These are phyloP conservation scores for Gnaphalium uliginosum DNA, from an alignment of 129 eudicot genomes.

Conservation along the genomic window DNA sequence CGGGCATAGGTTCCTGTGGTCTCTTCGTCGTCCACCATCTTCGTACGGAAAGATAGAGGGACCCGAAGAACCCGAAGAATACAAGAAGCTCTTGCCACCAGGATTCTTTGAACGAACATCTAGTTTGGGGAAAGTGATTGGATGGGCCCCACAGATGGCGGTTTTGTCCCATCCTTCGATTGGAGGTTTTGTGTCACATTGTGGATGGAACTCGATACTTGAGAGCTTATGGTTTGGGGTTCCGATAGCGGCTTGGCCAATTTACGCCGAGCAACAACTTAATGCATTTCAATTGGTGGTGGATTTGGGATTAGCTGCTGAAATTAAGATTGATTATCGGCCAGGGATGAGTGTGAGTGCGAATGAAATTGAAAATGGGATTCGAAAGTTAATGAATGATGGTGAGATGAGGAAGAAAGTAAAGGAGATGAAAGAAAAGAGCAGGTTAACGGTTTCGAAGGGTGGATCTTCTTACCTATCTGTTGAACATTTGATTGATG, in stretches of 20 bases:
- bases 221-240: conserved; percentile 42
- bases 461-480: conserved; percentile 40
- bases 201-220: conserved; percentile 42
- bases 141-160: conserved; percentile 49
- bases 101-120: conserved; percentile 33
- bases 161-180: conserved; percentile 30
- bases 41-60: neutral
- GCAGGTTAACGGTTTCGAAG: conserved; percentile 25
- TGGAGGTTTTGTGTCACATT: conserved; percentile 46
- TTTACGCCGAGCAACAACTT: conserved; percentile 42
- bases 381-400: conserved; percentile 19
- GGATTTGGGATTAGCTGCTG: conserved; percentile 36
- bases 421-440: conserved; percentile 35
- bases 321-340: conserved; percentile 28
- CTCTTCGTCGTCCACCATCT: conserved; percentile 21
- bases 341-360: conserved; percentile 20
- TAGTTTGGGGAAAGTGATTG: conserved; percentile 26
- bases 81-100: conserved; percentile 24
- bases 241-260: conserved; percentile 44
- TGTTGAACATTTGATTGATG: conserved; percentile 17
- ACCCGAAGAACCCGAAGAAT: neutral
- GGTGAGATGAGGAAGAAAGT: conserved; percentile 30
- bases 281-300: conserved; percentile 41
- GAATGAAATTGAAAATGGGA: conserved; percentile 26
- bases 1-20: conserved; percentile 45